phyloP scores from a whole-genome alignment of 805 yeast genomes.

The Yueomyces sinensis region DNA sequence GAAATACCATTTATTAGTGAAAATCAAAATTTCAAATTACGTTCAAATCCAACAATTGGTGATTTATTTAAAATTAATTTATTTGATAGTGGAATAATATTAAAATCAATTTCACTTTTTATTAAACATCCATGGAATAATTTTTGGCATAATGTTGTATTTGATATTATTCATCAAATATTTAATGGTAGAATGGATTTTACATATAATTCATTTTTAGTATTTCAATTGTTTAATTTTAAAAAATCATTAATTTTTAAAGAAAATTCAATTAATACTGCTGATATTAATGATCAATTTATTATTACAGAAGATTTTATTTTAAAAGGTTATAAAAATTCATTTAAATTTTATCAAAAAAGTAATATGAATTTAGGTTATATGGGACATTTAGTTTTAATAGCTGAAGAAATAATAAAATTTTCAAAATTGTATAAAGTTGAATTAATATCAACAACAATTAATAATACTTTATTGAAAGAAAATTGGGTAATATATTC shows the following conservation, averaged over 20 bases:
- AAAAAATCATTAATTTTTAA: constrained; percentile 9
- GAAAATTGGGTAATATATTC: constrained; percentile 18
- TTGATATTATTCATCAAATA: constrained; percentile 90
- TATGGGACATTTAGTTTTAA: constrained; percentile 91
- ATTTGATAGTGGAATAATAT: constrained; percentile 57
- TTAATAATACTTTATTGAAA: constrained; percentile 11
- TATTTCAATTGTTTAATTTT: constrained; percentile 24
- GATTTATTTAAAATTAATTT: constrained; percentile 76
- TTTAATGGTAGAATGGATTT: constrained; percentile 77
- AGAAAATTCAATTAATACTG: neutral
- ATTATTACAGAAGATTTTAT: constrained; percentile 45
- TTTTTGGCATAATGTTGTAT: constrained; percentile 92
- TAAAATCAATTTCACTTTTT: constrained; percentile 59
- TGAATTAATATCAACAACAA: constrained; percentile 21
- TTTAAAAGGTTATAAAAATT: constrained; percentile 46
- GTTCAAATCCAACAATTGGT: constrained; percentile 64
- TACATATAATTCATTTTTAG: constrained; percentile 71
- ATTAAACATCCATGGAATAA: constrained; percentile 92
- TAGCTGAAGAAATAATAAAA: constrained; percentile 92
- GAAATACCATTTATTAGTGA: constrained; percentile 26
- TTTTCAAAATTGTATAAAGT: constrained; percentile 37
- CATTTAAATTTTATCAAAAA: constrained; percentile 45
- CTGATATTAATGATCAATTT: constrained; percentile 27
- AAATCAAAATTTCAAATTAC: constrained; percentile 28
- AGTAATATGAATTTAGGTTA: constrained; percentile 70